Base-by-base conservation (phyloP, 75 land plant genomes). In the Larix kaempferi region DNA sequence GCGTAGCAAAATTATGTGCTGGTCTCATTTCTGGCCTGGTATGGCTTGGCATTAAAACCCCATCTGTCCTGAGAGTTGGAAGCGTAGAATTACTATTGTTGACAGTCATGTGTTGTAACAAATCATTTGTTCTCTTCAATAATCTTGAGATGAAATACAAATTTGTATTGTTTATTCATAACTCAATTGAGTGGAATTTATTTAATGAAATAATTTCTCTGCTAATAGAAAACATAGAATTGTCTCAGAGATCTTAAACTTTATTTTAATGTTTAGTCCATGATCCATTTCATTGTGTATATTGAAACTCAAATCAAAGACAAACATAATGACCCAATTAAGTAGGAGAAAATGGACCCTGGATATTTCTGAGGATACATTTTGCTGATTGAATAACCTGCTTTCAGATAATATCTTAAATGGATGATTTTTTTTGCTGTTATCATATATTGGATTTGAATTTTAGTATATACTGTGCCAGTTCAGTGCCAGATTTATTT, bases 21-120 rank as follows among this genome's bases (percentile, higher is more conserved):
- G n/a, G 39, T 69, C 5, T 41, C 49, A 69, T 41, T 69, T 41
- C 49, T 69, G 52, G 49, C 73, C 25, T 41, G 25, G 21, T 69
- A 41, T 66, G 73, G 73, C 54, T 69, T n/a, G 49, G 73, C n/a
- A 69, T 69, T 22, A 69, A 67, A 69, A 67, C 21, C 52, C 73
- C 11, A 13, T 67, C 19, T 69, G 41, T 69, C 25, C 73, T 21
- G 22, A 65, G 41, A 65, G 69, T 65, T 65, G 3, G 29, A 65
- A 65, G 21, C 33, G 21, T 65, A 35, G 41, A 33, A 41, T 69
- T 69, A 69, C 49, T 41, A 41, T 41, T 69, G 41, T 69, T 23
- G 49, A 41, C 39, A 69, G 10, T 11, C 5, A 39, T 21, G 23
- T 69, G 41, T 69, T 37, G 19, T 29, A 17, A 35, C 22, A 41